These are phyloP conservation scores for Irpex sp. DNA, from an alignment of 1,284 basidiomycete genomes.

Conservation along the genomic window DNA sequence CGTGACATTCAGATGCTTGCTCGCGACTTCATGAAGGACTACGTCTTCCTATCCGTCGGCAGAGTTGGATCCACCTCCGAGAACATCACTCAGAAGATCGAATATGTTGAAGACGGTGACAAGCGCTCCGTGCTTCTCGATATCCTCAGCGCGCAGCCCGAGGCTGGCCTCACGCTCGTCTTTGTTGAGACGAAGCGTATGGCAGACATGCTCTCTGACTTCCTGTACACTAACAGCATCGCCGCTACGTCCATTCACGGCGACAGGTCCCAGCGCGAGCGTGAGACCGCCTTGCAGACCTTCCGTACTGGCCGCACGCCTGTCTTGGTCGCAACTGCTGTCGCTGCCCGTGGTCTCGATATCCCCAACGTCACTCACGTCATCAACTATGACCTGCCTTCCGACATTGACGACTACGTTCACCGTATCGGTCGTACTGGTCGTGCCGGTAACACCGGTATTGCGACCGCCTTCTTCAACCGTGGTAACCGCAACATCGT, in stretches of 20 bases:
- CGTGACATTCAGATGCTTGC: conserved; percentile 98
- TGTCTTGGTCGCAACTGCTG: conserved; percentile 96
- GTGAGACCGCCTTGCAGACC: conserved; percentile 91
- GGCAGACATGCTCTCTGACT: conserved; percentile 98
- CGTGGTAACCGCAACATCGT: conserved; percentile 90
- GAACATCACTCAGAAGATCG: conserved; percentile 99
- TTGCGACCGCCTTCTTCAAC: conserved; percentile 93
- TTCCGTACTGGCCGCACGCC: conserved; percentile 95
- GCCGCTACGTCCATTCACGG: conserved; percentile 97
- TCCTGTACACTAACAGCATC: conserved; percentile 81
- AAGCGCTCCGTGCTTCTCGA: conserved; percentile 97
- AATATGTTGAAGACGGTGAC: conserved; percentile 97
- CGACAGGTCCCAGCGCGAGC: conserved; percentile 96
- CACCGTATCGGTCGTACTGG: conserved; percentile 99
- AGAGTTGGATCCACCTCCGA: conserved; percentile 98
- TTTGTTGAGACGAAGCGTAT: conserved; percentile 99
- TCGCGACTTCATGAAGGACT: conserved; percentile 92
- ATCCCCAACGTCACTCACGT: conserved; percentile 99
- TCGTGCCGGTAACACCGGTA: conserved; percentile 98
- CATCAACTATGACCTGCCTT: conserved; percentile 97
- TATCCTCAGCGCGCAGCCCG: conserved; percentile 77
- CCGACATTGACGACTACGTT: conserved; percentile 98
- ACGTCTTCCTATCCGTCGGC: conserved; percentile 97
- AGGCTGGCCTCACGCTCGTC: conserved; percentile 83
- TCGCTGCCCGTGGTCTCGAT: conserved; percentile 98